phyloP scores from a whole-genome alignment of 2,329 filamentous ascomycete genomes.

The Madurella mycetomatis region DNA sequence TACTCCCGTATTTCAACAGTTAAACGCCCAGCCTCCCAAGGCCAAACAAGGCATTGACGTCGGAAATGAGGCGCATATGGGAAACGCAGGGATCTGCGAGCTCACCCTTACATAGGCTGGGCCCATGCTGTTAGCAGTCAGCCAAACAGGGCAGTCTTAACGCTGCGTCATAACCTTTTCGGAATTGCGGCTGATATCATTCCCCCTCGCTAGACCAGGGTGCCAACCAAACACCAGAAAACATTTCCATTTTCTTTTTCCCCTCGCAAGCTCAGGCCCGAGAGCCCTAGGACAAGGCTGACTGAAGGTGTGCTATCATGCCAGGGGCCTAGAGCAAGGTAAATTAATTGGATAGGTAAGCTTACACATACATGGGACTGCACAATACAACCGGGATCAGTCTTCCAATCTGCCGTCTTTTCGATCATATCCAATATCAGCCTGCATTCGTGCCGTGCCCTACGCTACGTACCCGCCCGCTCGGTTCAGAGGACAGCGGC shows the following conservation, averaged over 20 bases:
- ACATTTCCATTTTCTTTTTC: neutral
- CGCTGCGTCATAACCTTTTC: neutral
- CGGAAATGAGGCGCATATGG: slow-evolving; percentile 35
- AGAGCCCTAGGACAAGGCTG: slow-evolving; percentile 13
- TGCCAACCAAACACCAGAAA: neutral
- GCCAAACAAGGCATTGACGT: slow-evolving; percentile 30
- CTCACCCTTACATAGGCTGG: neutral
- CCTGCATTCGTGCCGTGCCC: no score
- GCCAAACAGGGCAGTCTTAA: slow-evolving; percentile 2
- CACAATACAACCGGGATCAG: no score
- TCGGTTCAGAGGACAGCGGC: no score
- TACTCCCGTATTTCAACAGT: neutral
- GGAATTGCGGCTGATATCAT: neutral
- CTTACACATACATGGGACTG: no score
- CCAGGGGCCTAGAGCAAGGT: neutral
- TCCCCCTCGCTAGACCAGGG: neutral
- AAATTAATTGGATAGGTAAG: no score
- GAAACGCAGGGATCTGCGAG: slow-evolving; percentile 20
- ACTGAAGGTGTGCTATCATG: slow-evolving; percentile 5
- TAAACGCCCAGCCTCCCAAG: neutral
- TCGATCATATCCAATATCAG: no score
- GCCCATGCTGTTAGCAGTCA: neutral
- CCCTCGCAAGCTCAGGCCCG: slow-evolving; percentile 7
- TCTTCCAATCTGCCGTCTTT: no score
- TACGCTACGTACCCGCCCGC: no score